Evolutionary conservation across 305 asterid genomes (phyloP).

Genomic region (Ilex paraguariensis): DNA sequence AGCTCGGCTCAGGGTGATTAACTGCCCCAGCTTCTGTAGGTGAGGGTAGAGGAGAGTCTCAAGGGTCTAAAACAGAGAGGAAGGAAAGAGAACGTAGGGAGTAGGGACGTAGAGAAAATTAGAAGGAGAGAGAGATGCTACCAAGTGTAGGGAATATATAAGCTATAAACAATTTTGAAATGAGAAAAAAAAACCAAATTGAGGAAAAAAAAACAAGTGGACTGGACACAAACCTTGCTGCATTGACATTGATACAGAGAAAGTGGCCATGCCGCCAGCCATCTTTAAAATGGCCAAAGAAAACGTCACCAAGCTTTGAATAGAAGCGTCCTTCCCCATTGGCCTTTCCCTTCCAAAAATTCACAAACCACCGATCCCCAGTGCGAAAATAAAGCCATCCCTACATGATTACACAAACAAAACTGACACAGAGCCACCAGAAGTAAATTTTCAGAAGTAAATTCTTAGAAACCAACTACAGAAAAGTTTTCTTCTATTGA

Average conservation of each 20-base stretch:
- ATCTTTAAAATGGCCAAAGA: slow-evolving; percentile 91
- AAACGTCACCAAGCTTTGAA: slow-evolving; percentile 78
- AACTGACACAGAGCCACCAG: neutral
- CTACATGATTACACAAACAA: slow-evolving; percentile 27
- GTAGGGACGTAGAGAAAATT: too few species aligned
- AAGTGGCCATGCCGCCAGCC: slow-evolving; percentile 94
- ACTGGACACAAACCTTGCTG: slow-evolving; percentile 54
- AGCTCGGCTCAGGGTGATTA: too few species aligned
- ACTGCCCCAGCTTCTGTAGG: too few species aligned
- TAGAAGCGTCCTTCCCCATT: slow-evolving; percentile 97
- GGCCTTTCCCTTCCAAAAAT: slow-evolving; percentile 97
- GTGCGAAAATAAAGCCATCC: slow-evolving; percentile 96
- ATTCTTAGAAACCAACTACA: neutral
- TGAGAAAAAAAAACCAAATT: neutral
- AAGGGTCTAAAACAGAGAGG: too few species aligned
- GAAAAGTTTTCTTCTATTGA: neutral
- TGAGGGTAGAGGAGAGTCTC: too few species aligned
- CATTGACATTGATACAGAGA: slow-evolving; percentile 76
- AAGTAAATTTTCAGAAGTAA: too few species aligned
- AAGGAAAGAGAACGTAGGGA: too few species aligned
- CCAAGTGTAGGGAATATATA: too few species aligned
- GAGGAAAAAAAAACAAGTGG: too few species aligned
- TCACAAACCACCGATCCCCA: slow-evolving; percentile 93
- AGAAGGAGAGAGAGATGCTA: too few species aligned
- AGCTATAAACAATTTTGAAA: too few species aligned